phyloP scores from a whole-genome alignment of 768 basidiomycete species.

The Aureoboletus auriporus region DNA sequence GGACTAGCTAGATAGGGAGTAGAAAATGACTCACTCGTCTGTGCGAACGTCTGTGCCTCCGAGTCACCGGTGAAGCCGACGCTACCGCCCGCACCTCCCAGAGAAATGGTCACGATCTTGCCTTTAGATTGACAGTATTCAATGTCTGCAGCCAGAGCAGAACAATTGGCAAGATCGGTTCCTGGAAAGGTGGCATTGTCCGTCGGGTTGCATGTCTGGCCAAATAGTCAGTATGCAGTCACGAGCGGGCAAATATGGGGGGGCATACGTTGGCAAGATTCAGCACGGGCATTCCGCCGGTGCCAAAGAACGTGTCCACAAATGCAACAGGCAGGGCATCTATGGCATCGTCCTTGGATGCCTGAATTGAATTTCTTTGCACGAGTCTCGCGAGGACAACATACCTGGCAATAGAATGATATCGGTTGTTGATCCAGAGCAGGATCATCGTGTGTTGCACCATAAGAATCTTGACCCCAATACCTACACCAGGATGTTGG shows the following conservation, averaged over 20 bases:
- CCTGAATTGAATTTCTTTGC: slow-evolving; percentile 1
- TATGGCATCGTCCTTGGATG: slow-evolving; percentile 54
- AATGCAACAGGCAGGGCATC: slow-evolving; percentile 73
- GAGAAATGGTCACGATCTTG: slow-evolving; percentile 44
- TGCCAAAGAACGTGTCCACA: slow-evolving; percentile 59
- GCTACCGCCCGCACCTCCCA: slow-evolving; percentile 42
- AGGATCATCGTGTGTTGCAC: slow-evolving; percentile 48
- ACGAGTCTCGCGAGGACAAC: slow-evolving; percentile 9
- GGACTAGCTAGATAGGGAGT: not conserved
- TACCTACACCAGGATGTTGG: slow-evolving; percentile 38
- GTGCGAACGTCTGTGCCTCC: slow-evolving; percentile 33
- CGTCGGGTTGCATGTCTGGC: slow-evolving; percentile 40
- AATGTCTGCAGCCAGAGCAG: slow-evolving; percentile 38
- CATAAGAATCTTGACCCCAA: slow-evolving; percentile 77
- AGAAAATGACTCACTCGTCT: slow-evolving; percentile 12
- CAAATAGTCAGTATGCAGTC: not conserved
- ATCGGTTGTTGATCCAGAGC: slow-evolving; percentile 59
- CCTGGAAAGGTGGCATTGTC: slow-evolving; percentile 40
- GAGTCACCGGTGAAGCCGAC: slow-evolving; percentile 37
- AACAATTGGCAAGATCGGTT: slow-evolving; percentile 38
- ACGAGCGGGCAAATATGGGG: not conserved
- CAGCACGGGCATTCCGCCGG: slow-evolving; percentile 57
- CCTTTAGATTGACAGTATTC: slow-evolving; percentile 42
- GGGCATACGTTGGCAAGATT: slow-evolving; percentile 62
- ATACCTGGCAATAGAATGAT: slow-evolving; percentile 60